These are phyloP conservation scores for Eutrema japonicum DNA, from an alignment of 345 rosid species.

Conservation along the genomic window DNA sequence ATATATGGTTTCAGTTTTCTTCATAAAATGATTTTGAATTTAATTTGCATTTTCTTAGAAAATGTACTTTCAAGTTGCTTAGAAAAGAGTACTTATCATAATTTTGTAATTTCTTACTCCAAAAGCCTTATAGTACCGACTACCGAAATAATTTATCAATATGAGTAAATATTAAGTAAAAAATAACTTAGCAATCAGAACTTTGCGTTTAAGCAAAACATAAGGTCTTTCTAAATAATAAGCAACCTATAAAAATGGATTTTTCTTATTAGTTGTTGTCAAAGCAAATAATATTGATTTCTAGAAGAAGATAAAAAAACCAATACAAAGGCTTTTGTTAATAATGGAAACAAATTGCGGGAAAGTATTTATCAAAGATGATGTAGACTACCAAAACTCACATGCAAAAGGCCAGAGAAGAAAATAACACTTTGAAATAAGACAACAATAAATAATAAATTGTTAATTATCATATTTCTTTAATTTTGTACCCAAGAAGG, in stretches of 20 bases:
- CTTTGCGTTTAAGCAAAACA: not conserved
- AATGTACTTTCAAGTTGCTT: no score
- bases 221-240: not conserved
- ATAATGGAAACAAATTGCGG: not conserved
- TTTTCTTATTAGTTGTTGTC: not conserved
- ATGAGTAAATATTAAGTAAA: not conserved
- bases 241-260: not conserved
- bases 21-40: no score
- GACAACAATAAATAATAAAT: slow-evolving; percentile 7
- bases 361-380: slow-evolving; percentile 17
- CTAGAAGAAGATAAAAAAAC: not conserved
- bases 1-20: no score
- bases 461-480: not conserved
- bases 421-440: slow-evolving; percentile 13
- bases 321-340: not conserved
- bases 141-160: not conserved
- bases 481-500: not conserved
- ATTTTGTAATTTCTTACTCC: not conserved
- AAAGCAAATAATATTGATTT: not conserved
- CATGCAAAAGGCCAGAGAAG: not conserved
- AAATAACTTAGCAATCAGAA: not conserved
- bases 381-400: slow-evolving; percentile 18
- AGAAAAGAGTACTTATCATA: no score
- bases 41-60: no score
- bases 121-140: not conserved